Evolutionary conservation across 352 stramenopile genomes (phyloP).

Genomic region (Peronospora destructor): DNA sequence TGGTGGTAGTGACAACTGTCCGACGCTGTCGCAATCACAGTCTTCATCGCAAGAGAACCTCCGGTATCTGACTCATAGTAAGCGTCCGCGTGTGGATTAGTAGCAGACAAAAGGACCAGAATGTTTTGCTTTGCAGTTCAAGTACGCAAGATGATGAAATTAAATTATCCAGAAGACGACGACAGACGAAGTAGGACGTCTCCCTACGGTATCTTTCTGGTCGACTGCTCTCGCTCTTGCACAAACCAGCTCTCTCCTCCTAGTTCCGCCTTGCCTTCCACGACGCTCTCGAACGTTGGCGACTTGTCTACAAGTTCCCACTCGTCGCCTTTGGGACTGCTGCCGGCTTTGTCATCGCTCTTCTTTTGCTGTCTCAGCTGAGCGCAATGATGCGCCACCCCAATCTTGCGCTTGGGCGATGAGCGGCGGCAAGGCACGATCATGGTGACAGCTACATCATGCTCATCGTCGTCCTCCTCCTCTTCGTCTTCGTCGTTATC

Average conservation of each 20-base stretch:
- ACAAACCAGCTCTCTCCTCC: slow-evolving; percentile 54
- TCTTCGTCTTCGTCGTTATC: slow-evolving; percentile 40
- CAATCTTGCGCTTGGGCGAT: slow-evolving; percentile 24
- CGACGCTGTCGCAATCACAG: slow-evolving; percentile 31
- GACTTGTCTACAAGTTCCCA: slow-evolving; percentile 79
- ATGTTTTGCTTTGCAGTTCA: background rate
- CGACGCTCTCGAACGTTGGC: slow-evolving; percentile 56
- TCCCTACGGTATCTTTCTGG: background rate
- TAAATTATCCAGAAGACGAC: slow-evolving; percentile 23
- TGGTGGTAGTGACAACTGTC: slow-evolving; percentile 7
- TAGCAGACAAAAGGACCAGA: background rate
- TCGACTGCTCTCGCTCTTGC: slow-evolving; percentile 28
- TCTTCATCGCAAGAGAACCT: slow-evolving; percentile 43
- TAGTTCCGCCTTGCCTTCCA: slow-evolving; percentile 35
- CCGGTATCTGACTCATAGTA: slow-evolving; percentile 60
- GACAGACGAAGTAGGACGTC: slow-evolving; percentile 3
- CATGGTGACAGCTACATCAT: slow-evolving; percentile 46
- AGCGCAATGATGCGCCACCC: slow-evolving; percentile 11
- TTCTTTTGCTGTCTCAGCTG: slow-evolving; percentile 27
- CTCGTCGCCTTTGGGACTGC: slow-evolving; percentile 61
- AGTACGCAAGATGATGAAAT: slow-evolving; percentile 25
- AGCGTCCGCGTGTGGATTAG: slow-evolving; percentile 41
- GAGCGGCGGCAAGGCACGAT: slow-evolving; percentile 46
- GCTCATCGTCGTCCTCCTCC: slow-evolving; percentile 24
- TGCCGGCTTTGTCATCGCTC: slow-evolving; percentile 23